Evolutionary conservation across 2,329 filamentous ascomycete genomes (phyloP).

Genomic region (Diaporthe velutina): DNA sequence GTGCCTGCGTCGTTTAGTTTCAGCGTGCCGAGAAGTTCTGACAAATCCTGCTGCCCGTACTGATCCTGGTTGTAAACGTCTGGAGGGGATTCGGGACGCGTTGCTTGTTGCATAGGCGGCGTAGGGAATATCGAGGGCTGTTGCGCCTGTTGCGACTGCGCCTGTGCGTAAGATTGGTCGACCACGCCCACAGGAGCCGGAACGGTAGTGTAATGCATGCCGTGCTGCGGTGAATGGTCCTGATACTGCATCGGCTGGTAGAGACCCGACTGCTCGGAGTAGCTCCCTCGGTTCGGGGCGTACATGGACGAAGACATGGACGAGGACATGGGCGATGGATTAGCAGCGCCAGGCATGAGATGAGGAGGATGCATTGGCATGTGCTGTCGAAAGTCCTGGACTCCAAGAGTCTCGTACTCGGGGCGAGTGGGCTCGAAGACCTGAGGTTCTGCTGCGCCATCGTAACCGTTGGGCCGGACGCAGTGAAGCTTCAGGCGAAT

Average conservation of each 20-base stretch:
- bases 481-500: slow-evolving; percentile 93
- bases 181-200: slow-evolving; percentile 62
- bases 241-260: slow-evolving; percentile 63
- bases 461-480: slow-evolving; percentile 87
- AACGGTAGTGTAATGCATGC: slow-evolving; percentile 67
- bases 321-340: slow-evolving; percentile 43
- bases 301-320: slow-evolving; percentile 62
- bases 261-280: slow-evolving; percentile 58
- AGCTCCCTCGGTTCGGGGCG: slow-evolving; percentile 59
- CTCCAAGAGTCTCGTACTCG: slow-evolving; percentile 57
- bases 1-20: slow-evolving; percentile 90
- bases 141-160: slow-evolving; percentile 44
- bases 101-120: slow-evolving; percentile 61
- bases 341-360: slow-evolving; percentile 52
- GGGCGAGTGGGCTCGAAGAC: slow-evolving; percentile 59
- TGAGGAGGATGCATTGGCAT: slow-evolving; percentile 62
- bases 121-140: slow-evolving; percentile 65
- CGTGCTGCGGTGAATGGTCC: slow-evolving; percentile 60
- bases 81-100: slow-evolving; percentile 57
- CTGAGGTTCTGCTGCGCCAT: slow-evolving; percentile 64
- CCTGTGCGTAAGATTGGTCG: slow-evolving; percentile 61
- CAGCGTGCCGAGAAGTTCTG: slow-evolving; percentile 85
- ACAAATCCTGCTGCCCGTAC: slow-evolving; percentile 78
- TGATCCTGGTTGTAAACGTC: slow-evolving; percentile 71
- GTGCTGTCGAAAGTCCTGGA: slow-evolving; percentile 64